A percentile compares a stretch with the other conserved stretches of the same genome.
These are phyloP conservation scores for Henckelia pumila DNA, from an alignment of 257 asterid species.

Conservation along the genomic window DNA sequence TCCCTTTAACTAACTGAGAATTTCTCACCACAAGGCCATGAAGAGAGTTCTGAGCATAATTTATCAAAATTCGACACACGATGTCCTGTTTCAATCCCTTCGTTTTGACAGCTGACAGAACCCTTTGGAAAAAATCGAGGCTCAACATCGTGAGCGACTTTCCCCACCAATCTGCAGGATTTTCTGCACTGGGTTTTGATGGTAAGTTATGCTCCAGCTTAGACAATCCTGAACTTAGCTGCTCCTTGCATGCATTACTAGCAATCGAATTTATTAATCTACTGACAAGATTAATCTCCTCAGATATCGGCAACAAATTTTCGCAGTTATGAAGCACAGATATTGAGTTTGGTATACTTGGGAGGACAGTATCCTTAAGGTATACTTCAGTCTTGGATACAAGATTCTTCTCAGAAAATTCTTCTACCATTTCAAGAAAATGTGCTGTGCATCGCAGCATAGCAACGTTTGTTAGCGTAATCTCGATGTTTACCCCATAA, in stretches of 20 bases:
- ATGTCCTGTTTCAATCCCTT: slow-evolving; percentile 49
- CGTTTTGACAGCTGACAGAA: slow-evolving; percentile 44
- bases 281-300: slow-evolving; percentile 45
- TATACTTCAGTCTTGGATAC: slow-evolving; percentile 51
- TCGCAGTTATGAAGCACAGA: slow-evolving; percentile 55
- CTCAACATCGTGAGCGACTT: slow-evolving; percentile 50
- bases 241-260: slow-evolving; percentile 52
- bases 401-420: slow-evolving; percentile 51
- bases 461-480: slow-evolving; percentile 59
- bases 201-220: slow-evolving; percentile 35
- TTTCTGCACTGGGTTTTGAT: slow-evolving; percentile 22
- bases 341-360: slow-evolving; percentile 53
- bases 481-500: slow-evolving; percentile 66
- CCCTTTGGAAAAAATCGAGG: slow-evolving; percentile 44
- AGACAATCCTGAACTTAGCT: slow-evolving; percentile 54
- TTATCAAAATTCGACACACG: slow-evolving; percentile 52
- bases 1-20: slow-evolving; percentile 33
- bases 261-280: slow-evolving; percentile 45
- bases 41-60: slow-evolving; percentile 45
- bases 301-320: slow-evolving; percentile 42
- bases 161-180: slow-evolving; percentile 62
- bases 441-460: slow-evolving; percentile 59
- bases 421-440: slow-evolving; percentile 59
- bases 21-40: not conserved
- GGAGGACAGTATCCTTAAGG: slow-evolving; percentile 43